Conservation (phyloP, 306 rosid species). For the Pueraria montana region DNA sequence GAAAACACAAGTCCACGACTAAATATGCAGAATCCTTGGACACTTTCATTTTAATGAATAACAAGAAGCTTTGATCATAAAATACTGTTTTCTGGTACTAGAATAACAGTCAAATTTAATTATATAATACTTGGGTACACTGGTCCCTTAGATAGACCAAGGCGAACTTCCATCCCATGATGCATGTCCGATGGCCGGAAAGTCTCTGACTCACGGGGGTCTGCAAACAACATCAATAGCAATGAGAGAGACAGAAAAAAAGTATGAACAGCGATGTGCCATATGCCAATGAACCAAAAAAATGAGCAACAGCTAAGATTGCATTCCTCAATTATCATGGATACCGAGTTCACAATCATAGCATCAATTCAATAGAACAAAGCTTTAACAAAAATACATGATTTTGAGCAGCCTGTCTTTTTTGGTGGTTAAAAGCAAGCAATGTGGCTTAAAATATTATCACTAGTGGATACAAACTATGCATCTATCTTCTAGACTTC, state of each 20-base stretch:
- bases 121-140: conserved; percentile 76
- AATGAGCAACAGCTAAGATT: not conserved
- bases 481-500: not conserved
- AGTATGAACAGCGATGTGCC: not conserved
- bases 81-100: conserved; percentile 8
- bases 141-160: conserved; percentile 94
- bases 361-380: conserved; percentile 10
- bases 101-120: conserved; percentile 34
- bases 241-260: not conserved
- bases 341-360: not conserved
- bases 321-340: not conserved
- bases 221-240: conserved; percentile 61
- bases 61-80: not conserved
- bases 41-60: conserved; percentile 39
- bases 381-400: not conserved
- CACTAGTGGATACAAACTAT: conserved; percentile 3
- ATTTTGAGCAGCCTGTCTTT: not conserved
- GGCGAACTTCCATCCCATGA: conserved; percentile 95
- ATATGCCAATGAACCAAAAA: conserved; percentile 12
- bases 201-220: conserved; percentile 86
- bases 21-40: not conserved
- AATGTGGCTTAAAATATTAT: conserved; percentile 19
- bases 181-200: conserved; percentile 80
- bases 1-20: conserved; percentile 36
- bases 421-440: not conserved